phyloP scores from a whole-genome alignment of 116 monocot species.

The Dioscorea cayenensis region DNA sequence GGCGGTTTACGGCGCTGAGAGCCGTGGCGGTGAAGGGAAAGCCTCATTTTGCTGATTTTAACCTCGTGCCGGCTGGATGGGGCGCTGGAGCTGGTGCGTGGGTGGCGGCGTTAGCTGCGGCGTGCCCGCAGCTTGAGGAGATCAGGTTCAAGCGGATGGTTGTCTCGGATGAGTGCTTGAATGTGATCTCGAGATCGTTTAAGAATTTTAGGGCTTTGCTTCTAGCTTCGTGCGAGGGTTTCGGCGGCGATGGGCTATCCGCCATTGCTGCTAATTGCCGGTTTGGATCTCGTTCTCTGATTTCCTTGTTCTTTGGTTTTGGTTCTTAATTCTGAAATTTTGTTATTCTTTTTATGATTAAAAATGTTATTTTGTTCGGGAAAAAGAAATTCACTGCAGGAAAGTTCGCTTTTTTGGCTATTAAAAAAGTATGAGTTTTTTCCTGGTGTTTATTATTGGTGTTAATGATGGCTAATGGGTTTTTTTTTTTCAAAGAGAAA shows the following conservation, averaged over 20 bases:
- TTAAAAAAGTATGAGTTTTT: no score
- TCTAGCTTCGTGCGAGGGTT: constrained; percentile 63
- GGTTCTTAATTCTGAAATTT: not conserved
- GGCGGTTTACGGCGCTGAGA: constrained; percentile 36
- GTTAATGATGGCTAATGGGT: no score
- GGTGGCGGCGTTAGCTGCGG: constrained; percentile 52
- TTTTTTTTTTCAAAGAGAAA: no score
- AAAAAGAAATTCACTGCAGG: not conserved
- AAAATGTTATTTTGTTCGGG: not conserved
- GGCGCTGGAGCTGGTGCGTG: constrained; percentile 59
- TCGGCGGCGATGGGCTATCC: constrained; percentile 52
- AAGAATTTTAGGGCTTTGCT: constrained; percentile 36
- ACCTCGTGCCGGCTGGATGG: constrained; percentile 65
- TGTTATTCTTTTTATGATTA: not conserved
- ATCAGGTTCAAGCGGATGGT: constrained; percentile 72
- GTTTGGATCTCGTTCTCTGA: constrained; percentile 7
- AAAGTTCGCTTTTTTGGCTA: not conserved
- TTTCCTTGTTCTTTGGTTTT: not conserved
- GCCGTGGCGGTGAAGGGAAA: constrained; percentile 59
- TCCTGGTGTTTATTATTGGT: no score
- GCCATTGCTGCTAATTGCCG: constrained; percentile 63
- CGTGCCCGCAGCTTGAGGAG: constrained; percentile 67
- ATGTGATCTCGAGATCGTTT: constrained; percentile 38
- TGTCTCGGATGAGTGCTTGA: constrained; percentile 65
- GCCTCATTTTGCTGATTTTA: constrained; percentile 82